Evolutionary conservation across 371 early-diverging fungal species (phyloP).

Genomic region (Lichtheimia hyalospora): DNA sequence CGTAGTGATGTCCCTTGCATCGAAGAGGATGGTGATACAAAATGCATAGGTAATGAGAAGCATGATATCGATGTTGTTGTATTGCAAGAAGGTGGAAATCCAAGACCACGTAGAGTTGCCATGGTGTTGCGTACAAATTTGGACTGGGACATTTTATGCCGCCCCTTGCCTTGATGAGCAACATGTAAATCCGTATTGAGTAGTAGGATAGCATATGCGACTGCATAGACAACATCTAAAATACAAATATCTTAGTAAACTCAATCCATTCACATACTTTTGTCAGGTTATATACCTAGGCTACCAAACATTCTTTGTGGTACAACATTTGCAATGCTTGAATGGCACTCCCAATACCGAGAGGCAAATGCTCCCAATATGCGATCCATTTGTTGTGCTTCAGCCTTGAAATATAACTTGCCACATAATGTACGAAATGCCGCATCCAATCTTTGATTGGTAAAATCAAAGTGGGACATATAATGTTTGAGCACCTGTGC

Average conservation of each 20-base stretch:
- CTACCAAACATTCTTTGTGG: no score
- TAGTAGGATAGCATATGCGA: conserved; percentile 81
- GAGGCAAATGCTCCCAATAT: conserved; percentile 79
- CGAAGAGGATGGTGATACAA: no score
- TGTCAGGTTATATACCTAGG: conserved; percentile 22
- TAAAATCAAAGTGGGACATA: conserved; percentile 16
- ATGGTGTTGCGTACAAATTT: conserved; percentile 64
- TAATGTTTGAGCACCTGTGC: conserved; percentile 9
- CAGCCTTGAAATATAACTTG: conserved; percentile 81
- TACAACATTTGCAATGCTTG: conserved; percentile 30
- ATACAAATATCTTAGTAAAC: no score
- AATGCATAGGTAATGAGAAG: no score
- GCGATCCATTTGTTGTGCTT: conserved; percentile 90
- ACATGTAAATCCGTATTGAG: conserved; percentile 93
- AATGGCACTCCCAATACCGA: conserved; percentile 83
- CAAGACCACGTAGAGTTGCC: conserved; percentile 29
- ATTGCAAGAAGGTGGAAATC: background rate
- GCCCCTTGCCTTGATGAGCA: conserved; percentile 52
- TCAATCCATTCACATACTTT: background rate
- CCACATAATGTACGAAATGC: conserved; percentile 59
- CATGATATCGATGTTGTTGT: no score
- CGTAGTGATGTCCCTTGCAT: conserved; percentile 1
- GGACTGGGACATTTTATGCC: conserved; percentile 56
- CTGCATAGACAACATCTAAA: conserved; percentile 79
- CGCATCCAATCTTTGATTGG: conserved; percentile 10